Evolutionary conservation across 2,329 filamentous ascomycete species (phyloP), one percentile per base, ranked within the genome.

Genomic region (Botrytis medusae): DNA sequence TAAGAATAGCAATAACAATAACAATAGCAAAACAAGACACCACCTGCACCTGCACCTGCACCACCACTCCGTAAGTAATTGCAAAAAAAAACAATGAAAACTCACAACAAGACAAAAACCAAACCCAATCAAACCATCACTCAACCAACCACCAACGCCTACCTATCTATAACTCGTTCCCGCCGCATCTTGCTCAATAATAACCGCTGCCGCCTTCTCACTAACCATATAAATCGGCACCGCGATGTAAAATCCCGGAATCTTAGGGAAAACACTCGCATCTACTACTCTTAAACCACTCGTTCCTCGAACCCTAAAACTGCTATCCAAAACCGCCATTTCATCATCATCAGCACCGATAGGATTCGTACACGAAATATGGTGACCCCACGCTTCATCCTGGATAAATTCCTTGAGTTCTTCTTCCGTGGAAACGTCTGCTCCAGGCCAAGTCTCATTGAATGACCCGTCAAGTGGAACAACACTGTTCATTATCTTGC

Each of bases 211-310:
- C 10, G 89, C 89, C 83, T 91, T 91, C 83, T 90, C 88, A 1
- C 84, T 84, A 14, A 87, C 82, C 80, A 90, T 87, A 76, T 87
- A 89, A 0, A 85, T 85, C 0, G 87, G 84, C 2, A 86, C 79
- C 7, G 84, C 83, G 44, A 86, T 83, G 75, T 87, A 88, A 69
- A 82, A 86, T 74, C 87, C 88, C 0, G 82, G 82, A 32, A 83
- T 87, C 72, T 83, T 83, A 1, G 87, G 86, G 72, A 87, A 90
- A 0, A 87, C 83, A 44, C 84, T 87, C 0, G 87, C 89, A 81
- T 91, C 89, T 0, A 91, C 89, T 4, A 91, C 88, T 80, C 76
- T 83, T 64, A 92, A 78, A 0, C 77, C 79, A 69, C 77, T 77
- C n/a, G 80, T 77, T 51, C 83, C 74, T 46, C 54, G 74, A 61